Base-by-base conservation (phyloP, 345 rosid genomes). In the Heritiera littoralis region DNA sequence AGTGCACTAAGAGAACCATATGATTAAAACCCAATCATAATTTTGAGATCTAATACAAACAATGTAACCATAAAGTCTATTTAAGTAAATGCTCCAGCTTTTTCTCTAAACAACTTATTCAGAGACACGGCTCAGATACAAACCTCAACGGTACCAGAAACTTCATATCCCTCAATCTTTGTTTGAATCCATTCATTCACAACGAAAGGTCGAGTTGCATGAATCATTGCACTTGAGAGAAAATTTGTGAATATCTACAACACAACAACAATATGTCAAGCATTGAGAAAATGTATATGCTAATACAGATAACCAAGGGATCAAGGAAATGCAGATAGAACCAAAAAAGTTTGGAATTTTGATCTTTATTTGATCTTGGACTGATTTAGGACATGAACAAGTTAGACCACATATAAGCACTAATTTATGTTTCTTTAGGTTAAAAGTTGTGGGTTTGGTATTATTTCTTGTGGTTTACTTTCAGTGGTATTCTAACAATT, bases 91-190 rank as follows among this genome's bases (percentile, higher is more conserved):
- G 35, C 38, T 54, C 30, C 20, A 5, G 20, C 55, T 10, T 66
- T 52, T n/a, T 43, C 51, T 70, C 38, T 40, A 23, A 68, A 70
- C 56, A 28, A 9, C 49, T 63, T 48, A 17, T 43, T 72, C 49
- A 54, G 49, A 72, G 30, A 48, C 13, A 49, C 23, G 49, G n/a
- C 65, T 83, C 55, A 84, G 72, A 77, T 75, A 89, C 92, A 70
- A 83, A 97, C 99, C 98, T 97, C 99, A 79, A 97, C 98, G 67
- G 93, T 90, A 76, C 99, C 99, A 87, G 99, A 94, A 82, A 97
- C 97, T 86, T 97, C 98, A 79, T 93, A 94, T 71, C 98, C 98
- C 87, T 93, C 90, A 61, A 97, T 97, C 87, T 91, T 97, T 66
- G 98, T 94, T 77, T 96, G 98, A 84, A 96, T 94, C 99, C 99